Conservation (phyloP, 257 asterid species). For the Solanum okadae region DNA sequence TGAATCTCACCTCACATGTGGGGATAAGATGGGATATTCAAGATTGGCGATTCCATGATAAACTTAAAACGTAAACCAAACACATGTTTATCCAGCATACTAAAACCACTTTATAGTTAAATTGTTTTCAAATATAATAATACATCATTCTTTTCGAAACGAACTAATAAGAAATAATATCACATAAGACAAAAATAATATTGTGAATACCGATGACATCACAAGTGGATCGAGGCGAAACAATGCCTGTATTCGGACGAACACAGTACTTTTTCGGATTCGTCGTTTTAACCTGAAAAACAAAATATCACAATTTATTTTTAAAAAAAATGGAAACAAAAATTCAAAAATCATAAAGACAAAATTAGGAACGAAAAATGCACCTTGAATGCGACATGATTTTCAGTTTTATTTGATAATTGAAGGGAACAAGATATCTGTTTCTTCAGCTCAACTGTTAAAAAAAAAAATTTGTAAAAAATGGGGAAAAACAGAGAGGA, state of each 20-base stretch:
- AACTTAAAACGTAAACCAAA: too few relatives aligned
- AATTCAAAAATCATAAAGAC: not conserved
- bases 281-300: slow-evolving; percentile 42
- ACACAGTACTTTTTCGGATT: slow-evolving; percentile 77
- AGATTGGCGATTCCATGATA: too few relatives aligned
- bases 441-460: slow-evolving; percentile 68
- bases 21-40: not conserved
- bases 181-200: not conserved
- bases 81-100: not conserved
- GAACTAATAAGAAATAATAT: not conserved
- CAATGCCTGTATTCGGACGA: slow-evolving; percentile 47
- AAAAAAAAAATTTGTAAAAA: not conserved
- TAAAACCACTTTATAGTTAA: not conserved
- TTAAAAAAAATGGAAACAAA: not conserved
- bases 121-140: not conserved
- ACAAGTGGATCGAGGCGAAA: slow-evolving; percentile 38
- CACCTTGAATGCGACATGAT: slow-evolving; percentile 73
- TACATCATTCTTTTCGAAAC: fast-evolving
- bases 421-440: slow-evolving; percentile 73
- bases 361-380: not conserved
- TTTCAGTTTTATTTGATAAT: slow-evolving; percentile 56
- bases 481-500: not conserved
- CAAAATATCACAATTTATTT: not conserved
- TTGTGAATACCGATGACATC: slow-evolving; percentile 27
- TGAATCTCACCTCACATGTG: not conserved